phyloP scores from a whole-genome alignment of 78 protist species.

The Planoprotostelium fungivorum region DNA sequence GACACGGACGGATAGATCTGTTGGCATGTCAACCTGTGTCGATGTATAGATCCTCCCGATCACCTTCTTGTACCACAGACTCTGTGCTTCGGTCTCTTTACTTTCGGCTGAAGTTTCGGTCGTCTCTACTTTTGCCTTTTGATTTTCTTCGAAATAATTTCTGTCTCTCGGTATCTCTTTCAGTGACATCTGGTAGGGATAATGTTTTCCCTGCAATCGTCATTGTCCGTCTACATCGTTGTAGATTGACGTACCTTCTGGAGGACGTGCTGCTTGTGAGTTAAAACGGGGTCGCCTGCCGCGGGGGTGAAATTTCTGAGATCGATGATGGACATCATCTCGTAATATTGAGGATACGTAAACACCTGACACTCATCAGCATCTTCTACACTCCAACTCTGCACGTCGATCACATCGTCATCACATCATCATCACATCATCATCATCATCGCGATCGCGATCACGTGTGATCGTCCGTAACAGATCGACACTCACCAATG shows the following conservation, averaged over 20 bases:
- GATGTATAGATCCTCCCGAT: no score
- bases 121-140: neutral
- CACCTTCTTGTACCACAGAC: no score
- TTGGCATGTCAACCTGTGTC: no score
- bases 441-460: no score
- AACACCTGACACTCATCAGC: no score
- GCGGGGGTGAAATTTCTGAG: conserved; percentile 13
- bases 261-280: conserved; percentile 22
- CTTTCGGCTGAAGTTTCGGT: conserved; percentile 16
- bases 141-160: conserved; percentile 10
- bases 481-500: no score
- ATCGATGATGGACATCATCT: conserved; percentile 15
- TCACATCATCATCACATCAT: no score
- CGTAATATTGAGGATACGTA: conserved; percentile 29
- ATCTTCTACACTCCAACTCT: no score
- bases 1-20: no score
- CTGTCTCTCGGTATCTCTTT: neutral
- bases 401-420: no score
- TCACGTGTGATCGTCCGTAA: no score
- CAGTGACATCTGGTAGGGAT: neutral
- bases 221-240: conserved; percentile 7
- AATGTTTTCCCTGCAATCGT: neutral
- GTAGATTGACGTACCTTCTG: conserved; percentile 12
- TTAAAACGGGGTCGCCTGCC: conserved; percentile 22
- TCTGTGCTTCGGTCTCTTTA: conserved; percentile 33